phyloP scores from a whole-genome alignment of 179 eudicot species.

The Sideroxylon spinosum region DNA sequence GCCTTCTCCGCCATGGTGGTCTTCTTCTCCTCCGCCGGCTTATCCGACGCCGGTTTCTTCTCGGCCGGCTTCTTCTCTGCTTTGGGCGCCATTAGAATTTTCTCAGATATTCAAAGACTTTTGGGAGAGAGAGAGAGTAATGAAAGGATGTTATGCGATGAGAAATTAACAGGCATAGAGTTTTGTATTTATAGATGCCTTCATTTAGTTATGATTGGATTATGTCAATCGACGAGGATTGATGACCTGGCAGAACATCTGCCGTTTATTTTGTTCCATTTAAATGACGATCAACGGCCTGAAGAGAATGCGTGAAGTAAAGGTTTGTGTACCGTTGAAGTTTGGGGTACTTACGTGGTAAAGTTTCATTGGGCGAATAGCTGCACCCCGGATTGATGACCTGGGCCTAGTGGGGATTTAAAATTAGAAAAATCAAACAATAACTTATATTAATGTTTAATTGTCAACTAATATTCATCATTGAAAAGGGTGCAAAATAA shows the following conservation, averaged over 20 bases:
- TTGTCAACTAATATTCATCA: too few relatives aligned
- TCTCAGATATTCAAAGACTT: neutral
- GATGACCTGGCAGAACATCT: neutral
- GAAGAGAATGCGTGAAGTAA: neutral
- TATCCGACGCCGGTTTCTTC: conserved; percentile 46
- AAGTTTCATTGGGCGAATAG: conserved; percentile 16
- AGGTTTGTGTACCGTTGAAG: neutral
- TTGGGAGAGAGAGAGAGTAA: neutral
- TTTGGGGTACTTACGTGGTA: neutral
- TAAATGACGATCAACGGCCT: neutral
- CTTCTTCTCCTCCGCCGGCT: conserved; percentile 46
- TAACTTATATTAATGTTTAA: too few relatives aligned
- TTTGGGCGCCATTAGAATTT: conserved; percentile 40
- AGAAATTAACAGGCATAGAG: neutral
- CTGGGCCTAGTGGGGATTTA: conserved; percentile 17
- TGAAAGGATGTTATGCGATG: too few relatives aligned
- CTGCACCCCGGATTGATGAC: conserved; percentile 27
- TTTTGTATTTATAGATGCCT: neutral
- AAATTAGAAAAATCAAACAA: too few relatives aligned
- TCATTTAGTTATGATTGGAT: neutral
- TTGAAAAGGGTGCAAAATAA: too few relatives aligned
- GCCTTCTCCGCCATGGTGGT: conserved; percentile 40
- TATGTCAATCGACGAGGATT: neutral
- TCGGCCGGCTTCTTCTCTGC: conserved; percentile 25
- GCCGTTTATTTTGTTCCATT: neutral